Base-by-base conservation (phyloP, 148 eudicot species). In the Selenicereus undatus region DNA sequence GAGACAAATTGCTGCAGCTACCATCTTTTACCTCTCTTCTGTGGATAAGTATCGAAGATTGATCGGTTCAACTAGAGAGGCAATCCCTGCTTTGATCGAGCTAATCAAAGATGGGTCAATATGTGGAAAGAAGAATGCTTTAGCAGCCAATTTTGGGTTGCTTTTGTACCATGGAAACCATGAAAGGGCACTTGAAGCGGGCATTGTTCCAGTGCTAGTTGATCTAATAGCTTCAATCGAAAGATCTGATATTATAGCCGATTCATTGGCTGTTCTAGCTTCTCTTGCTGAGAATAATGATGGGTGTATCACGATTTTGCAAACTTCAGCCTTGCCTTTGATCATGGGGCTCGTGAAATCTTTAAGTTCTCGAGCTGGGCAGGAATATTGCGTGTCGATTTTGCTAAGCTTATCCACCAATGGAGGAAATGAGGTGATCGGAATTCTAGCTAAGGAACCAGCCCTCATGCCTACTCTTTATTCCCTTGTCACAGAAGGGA, bases 1-100 rank as follows among this genome's bases (percentile, higher is more conserved):
- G 0, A 84, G 84, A 24, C 96, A 95, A 30, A 89, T 86, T 2
- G 94, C 97, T 21, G 97, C 97, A 8, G 98, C 96, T 0, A 89
- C 87, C 2, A 74, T 95, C 22, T 95, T 95, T 66, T 95, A 95
- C 79, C 86, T 95, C 6, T 81, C 94, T 0, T 89, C 96, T 0
- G 84, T 88, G 6, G 87, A 83, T 13, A 89, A 86, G 51, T 86
- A 91, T 75, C 83, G 94, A 65, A 88, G 76, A 48, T 32, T 89
- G 60, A 87, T 95, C n/a, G 97, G 97, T 3, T 84, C 85, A 7
- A 84, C 84, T 0, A 70, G 83, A 11, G 87, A 84, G 36, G 88
- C 88, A 0, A 84, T 95, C 36, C 88, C 91, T 8, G 83, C 90
- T 5, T 69, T 95, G 68, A 77, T 86, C 29, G 89, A 95, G 76